Evolutionary conservation across 805 yeast species (phyloP).

Genomic region (Yarrowia sp.): DNA sequence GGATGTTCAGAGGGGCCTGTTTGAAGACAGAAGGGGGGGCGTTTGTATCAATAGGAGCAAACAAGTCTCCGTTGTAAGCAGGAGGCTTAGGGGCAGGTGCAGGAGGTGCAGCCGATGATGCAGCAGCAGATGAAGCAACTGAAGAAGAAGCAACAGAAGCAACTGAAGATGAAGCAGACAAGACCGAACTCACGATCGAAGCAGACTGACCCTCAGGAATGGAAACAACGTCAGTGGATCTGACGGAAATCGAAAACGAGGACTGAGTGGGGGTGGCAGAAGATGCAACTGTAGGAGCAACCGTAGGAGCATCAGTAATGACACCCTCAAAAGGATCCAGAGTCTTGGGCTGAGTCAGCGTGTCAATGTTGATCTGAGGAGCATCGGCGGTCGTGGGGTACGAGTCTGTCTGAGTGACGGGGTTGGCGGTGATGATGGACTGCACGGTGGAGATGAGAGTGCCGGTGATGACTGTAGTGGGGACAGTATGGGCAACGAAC

Average conservation of each 20-base stretch:
- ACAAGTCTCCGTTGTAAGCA: slow-evolving; percentile 44
- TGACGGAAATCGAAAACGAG: slow-evolving; percentile 23
- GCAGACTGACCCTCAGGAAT: background rate
- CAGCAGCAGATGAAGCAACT: background rate
- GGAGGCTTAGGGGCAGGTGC: slow-evolving; percentile 3
- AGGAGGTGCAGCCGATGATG: background rate
- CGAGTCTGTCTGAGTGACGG: slow-evolving; percentile 38
- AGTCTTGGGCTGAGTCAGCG: slow-evolving; percentile 28
- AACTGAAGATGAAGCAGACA: background rate
- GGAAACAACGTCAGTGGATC: slow-evolving; percentile 10
- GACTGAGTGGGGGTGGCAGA: slow-evolving; percentile 29
- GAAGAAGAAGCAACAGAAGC: background rate
- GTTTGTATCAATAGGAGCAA: slow-evolving; percentile 47
- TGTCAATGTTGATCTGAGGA: slow-evolving; percentile 4
- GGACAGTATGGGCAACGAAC: slow-evolving; percentile 37
- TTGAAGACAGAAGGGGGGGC: slow-evolving; percentile 50
- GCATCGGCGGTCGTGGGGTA: slow-evolving; percentile 36
- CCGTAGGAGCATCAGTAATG: slow-evolving; percentile 29
- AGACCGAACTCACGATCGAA: slow-evolving; percentile 28
- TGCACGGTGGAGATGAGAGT: slow-evolving; percentile 37
- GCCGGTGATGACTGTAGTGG: slow-evolving; percentile 39
- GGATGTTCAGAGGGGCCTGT: slow-evolving; percentile 47
- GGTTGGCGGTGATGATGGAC: slow-evolving; percentile 36
- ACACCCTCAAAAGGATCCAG: slow-evolving; percentile 36
- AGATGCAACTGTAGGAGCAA: slow-evolving; percentile 27